A percentile compares a stretch with the other conserved stretches of the same genome.
Evolutionary conservation across 352 stramenopile genomes (phyloP).

Genomic region (Pythium sukuiense): DNA sequence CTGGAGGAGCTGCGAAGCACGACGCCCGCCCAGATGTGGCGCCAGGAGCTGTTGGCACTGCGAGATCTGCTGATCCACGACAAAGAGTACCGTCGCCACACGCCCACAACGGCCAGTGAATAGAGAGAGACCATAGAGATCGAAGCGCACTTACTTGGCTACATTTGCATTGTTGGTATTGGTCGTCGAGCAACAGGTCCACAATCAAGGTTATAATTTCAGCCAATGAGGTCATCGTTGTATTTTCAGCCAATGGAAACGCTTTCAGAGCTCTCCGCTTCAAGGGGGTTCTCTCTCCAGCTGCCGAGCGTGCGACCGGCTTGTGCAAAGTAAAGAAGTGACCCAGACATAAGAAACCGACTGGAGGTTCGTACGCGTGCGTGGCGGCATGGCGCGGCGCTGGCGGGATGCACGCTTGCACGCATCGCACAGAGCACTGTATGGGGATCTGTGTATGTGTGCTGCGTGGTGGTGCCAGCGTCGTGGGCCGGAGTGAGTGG

Average conservation of each 20-base stretch:
- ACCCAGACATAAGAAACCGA: constrained; percentile 2
- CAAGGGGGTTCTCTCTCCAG: constrained; percentile 28
- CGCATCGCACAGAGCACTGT: neutral
- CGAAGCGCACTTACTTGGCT: neutral
- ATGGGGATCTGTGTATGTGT: neutral
- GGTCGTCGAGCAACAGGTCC: neutral
- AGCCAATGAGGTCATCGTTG: neutral
- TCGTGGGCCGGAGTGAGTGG: neutral
- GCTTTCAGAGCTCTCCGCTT: constrained; percentile 16
- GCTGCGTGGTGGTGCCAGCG: neutral
- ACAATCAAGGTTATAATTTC: neutral
- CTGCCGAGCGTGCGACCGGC: neutral
- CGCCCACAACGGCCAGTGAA: neutral
- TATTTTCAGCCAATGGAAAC: constrained; percentile 25
- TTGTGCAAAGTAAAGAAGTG: neutral
- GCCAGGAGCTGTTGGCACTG: constrained; percentile 54
- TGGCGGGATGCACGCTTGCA: neutral
- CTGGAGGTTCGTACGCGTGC: constrained; percentile 1
- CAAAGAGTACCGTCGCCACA: constrained; percentile 54
- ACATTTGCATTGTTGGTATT: neutral
- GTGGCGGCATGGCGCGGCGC: neutral
- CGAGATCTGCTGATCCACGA: constrained; percentile 63
- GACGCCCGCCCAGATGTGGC: constrained; percentile 87
- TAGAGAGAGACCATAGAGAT: constrained; percentile 1
- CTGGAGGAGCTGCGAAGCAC: constrained; percentile 80